Conservation (phyloP, 345 rosid genomes). For the Sonneratia caseolaris region DNA sequence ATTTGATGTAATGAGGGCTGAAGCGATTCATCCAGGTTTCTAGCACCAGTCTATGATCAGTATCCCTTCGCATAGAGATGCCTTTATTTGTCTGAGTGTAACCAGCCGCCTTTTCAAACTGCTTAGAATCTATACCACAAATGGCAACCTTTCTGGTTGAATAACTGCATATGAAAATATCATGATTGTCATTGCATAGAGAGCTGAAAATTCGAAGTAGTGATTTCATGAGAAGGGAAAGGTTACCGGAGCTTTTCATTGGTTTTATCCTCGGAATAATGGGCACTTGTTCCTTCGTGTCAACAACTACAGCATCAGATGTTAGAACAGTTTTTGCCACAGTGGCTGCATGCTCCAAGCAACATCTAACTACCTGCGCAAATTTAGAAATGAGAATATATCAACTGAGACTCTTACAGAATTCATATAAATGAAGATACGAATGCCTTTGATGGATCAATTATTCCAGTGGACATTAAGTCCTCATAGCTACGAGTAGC, state of each 20-base stretch:
- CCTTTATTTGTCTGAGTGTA: background rate
- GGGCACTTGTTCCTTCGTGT: constrained; percentile 43
- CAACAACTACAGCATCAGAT: constrained; percentile 73
- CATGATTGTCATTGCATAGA: background rate
- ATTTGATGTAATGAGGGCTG: background rate
- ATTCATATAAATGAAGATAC: constrained; percentile 11
- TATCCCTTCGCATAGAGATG: background rate
- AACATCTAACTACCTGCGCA: constrained; percentile 79
- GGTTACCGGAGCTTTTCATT: constrained; percentile 24
- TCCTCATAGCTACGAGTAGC: constrained; percentile 68
- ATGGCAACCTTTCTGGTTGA: background rate
- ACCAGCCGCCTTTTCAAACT: background rate
- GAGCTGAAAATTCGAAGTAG: background rate
- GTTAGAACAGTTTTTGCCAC: constrained; percentile 78
- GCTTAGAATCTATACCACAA: background rate
- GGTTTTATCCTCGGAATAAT: constrained; percentile 35
- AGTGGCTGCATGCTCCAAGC: constrained; percentile 84
- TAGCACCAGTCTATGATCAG: background rate
- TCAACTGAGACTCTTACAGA: background rate
- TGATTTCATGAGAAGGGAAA: constrained; percentile 1
- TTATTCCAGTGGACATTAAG: constrained; percentile 64
- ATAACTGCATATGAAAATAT: constrained; percentile 3
- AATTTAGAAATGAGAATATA: background rate
- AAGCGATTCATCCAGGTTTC: background rate
- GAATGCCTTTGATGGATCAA: constrained; percentile 75